Evolutionary conservation across 768 basidiomycete genomes (phyloP).

Genomic region (Psilocybe sp.): DNA sequence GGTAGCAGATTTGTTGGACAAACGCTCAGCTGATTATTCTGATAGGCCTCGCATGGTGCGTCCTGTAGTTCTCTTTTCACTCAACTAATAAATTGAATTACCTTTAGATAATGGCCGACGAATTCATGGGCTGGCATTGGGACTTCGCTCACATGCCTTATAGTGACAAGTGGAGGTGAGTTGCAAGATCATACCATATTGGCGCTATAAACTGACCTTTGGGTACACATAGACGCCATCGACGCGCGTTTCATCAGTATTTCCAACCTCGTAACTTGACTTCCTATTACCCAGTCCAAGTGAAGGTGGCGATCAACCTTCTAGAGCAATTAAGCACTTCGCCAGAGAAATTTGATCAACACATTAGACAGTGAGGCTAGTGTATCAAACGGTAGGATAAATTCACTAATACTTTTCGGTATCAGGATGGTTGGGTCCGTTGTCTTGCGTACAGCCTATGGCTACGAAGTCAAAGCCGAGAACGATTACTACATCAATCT

Average conservation of each 20-base stretch:
- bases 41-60: conserved; percentile 34
- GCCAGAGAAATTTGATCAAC: conserved; percentile 26
- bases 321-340: conserved; percentile 22
- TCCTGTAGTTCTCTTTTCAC: no score
- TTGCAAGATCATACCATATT: not conserved
- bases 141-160: conserved; percentile 31
- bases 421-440: conserved; percentile 29
- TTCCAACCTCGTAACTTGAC: conserved; percentile 30
- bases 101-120: conserved; percentile 27
- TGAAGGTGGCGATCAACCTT: conserved; percentile 20
- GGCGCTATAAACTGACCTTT: not conserved
- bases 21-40: conserved; percentile 41
- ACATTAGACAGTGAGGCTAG: conserved; percentile 26
- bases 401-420: not conserved
- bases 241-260: conserved; percentile 33
- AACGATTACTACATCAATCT: conserved; percentile 36
- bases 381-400: not conserved
- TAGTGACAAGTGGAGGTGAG: conserved; percentile 24
- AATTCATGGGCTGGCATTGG: conserved; percentile 28
- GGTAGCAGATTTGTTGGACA: conserved; percentile 40
- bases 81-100: no score
- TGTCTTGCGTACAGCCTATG: conserved; percentile 37
- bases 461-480: conserved; percentile 31
- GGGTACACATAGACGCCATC: conserved; percentile 21
- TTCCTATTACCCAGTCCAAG: conserved; percentile 22